Conservation (phyloP, 1,139 yeast genomes). For the Debaryomyces udenii region DNA sequence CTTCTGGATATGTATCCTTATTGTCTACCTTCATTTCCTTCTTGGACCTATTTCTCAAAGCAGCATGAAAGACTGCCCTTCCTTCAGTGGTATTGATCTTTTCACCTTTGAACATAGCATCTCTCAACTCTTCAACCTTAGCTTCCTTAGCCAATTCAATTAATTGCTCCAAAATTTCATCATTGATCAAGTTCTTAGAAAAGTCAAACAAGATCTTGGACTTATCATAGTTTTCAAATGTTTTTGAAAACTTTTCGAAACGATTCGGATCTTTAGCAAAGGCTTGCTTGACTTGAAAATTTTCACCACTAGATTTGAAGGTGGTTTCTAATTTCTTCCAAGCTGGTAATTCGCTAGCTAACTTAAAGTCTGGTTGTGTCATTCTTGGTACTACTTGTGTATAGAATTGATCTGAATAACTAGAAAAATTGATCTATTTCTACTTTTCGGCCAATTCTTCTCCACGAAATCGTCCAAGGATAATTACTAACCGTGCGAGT, state of each 20-base stretch:
- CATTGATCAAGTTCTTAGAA: slow-evolving; percentile 90
- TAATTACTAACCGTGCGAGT: slow-evolving; percentile 1
- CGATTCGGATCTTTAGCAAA: slow-evolving; percentile 75
- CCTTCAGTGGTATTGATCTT: slow-evolving; percentile 94
- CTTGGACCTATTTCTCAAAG: slow-evolving; percentile 87
- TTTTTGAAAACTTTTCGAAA: slow-evolving; percentile 72
- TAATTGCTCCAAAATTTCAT: slow-evolving; percentile 70
- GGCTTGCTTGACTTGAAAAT: slow-evolving; percentile 73
- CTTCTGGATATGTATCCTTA: slow-evolving; percentile 84
- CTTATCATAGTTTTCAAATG: slow-evolving; percentile 81
- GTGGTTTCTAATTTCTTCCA: slow-evolving; percentile 78
- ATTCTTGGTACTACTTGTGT: slow-evolving; percentile 17
- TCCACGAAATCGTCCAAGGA: slow-evolving; percentile 5
- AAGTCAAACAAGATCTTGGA: slow-evolving; percentile 90
- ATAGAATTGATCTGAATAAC: slow-evolving; percentile 5
- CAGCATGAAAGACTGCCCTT: slow-evolving; percentile 96
- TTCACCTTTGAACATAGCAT: slow-evolving; percentile 88
- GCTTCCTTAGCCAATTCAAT: slow-evolving; percentile 87
- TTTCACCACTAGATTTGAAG: slow-evolving; percentile 66
- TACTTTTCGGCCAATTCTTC: slow-evolving; percentile 10
- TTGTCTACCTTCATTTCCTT: slow-evolving; percentile 89
- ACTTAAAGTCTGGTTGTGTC: slow-evolving; percentile 55
- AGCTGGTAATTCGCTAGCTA: slow-evolving; percentile 77
- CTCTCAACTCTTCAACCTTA: slow-evolving; percentile 82
- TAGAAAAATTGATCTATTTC: not conserved